phyloP scores from a whole-genome alignment of 1,284 basidiomycete genomes.

The Schizophyllum commune region DNA sequence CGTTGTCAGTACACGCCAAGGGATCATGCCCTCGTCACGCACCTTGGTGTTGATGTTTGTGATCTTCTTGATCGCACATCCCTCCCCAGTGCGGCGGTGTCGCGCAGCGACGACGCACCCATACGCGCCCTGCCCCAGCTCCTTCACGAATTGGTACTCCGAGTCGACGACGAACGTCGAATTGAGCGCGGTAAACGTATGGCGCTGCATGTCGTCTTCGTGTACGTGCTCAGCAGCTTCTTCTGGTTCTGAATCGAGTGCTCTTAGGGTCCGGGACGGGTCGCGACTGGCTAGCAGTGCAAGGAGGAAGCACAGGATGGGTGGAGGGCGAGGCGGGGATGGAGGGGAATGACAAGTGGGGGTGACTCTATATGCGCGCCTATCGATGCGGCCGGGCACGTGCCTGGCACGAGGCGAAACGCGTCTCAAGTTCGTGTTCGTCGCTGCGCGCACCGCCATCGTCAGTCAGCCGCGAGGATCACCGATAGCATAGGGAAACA shows the following conservation, averaged over 20 bases:
- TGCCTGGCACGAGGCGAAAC: no score
- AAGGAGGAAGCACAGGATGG: neutral
- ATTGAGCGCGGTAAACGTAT: slow-evolving; percentile 74
- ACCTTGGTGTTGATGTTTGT: slow-evolving; percentile 97
- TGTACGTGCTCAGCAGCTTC: no score
- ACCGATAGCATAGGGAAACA: no score
- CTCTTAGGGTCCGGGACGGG: no score
- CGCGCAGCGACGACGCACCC: slow-evolving; percentile 87
- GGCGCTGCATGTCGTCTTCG: slow-evolving; percentile 40
- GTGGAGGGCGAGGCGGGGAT: neutral
- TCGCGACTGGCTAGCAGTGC: neutral
- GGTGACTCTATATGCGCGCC: no score
- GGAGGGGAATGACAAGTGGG: neutral
- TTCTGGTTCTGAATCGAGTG: neutral
- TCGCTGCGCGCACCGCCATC: no score
- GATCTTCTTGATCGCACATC: slow-evolving; percentile 95
- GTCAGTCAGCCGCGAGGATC: no score
- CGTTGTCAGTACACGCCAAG: slow-evolving; percentile 1
- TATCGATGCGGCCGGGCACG: no score
- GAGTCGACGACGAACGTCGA: slow-evolving; percentile 83
- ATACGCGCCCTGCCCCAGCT: slow-evolving; percentile 91
- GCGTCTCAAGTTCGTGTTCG: no score
- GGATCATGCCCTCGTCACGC: slow-evolving; percentile 11
- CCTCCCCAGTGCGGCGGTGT: slow-evolving; percentile 79
- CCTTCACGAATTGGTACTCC: slow-evolving; percentile 91